A percentile compares a stretch with the other conserved stretches of the same genome.
These are phyloP conservation scores for Polyporus arcularius DNA, from an alignment of 768 basidiomycete species.

Conservation along the genomic window DNA sequence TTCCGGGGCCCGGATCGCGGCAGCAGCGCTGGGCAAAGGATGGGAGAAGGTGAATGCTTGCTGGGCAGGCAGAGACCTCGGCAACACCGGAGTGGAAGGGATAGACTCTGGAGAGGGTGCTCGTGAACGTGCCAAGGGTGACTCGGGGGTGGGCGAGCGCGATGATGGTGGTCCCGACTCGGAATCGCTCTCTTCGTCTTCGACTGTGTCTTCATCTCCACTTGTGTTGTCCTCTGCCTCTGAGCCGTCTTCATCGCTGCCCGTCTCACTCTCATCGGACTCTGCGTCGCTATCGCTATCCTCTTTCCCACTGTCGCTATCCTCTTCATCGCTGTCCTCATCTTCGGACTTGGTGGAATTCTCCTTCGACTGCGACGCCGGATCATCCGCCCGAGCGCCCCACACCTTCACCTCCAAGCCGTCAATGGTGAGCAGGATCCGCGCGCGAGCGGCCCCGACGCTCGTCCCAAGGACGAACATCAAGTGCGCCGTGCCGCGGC, in stretches of 20 bases:
- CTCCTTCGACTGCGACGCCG: background rate
- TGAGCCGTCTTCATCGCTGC: slow-evolving; percentile 11
- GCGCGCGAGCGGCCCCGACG: slow-evolving; percentile 58
- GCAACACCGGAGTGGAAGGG: slow-evolving; percentile 5
- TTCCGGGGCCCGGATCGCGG: background rate
- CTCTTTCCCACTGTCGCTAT: slow-evolving; percentile 16
- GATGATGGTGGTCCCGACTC: slow-evolving; percentile 30
- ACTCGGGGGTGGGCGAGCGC: slow-evolving; percentile 30
- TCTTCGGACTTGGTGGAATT: background rate
- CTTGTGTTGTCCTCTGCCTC: slow-evolving; percentile 2
- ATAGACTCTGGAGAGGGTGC: slow-evolving; percentile 15
- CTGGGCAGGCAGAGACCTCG: background rate
- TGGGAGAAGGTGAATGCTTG: background rate
- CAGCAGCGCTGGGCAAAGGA: background rate
- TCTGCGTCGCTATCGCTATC: slow-evolving; percentile 15
- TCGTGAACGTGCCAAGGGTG: slow-evolving; percentile 10
- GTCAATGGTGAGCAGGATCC: slow-evolving; percentile 64
- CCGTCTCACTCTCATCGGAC: slow-evolving; percentile 13
- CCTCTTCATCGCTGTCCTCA: slow-evolving; percentile 2
- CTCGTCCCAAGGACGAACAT: slow-evolving; percentile 69
- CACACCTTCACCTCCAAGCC: slow-evolving; percentile 53
- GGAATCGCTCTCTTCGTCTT: slow-evolving; percentile 13
- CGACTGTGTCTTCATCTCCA: slow-evolving; percentile 9
- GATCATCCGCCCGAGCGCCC: slow-evolving; percentile 23
- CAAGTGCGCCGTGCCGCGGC: slow-evolving; percentile 47